A percentile compares a stretch with the other conserved stretches of the same genome.
Evolutionary conservation across 176 grass and related monocot species (phyloP).

Genomic region (Oryza meridionalis): DNA sequence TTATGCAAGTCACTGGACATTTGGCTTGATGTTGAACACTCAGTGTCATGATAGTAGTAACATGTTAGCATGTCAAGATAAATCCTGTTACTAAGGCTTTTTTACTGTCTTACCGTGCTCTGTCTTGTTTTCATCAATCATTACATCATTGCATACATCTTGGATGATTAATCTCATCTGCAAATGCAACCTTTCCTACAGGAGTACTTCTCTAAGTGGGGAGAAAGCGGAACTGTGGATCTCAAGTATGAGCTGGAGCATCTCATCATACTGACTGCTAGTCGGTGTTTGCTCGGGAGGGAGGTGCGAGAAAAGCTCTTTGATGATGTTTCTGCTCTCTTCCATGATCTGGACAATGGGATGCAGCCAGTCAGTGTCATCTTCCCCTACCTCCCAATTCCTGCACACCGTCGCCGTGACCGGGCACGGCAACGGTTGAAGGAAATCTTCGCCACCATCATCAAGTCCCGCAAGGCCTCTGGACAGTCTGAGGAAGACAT

Average conservation of each 20-base stretch:
- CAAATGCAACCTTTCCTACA: constrained; percentile 37
- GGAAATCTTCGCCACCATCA: constrained; percentile 86
- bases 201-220: constrained; percentile 98
- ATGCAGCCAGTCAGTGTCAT: constrained; percentile 93
- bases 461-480: constrained; percentile 82
- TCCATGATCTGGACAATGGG: constrained; percentile 96
- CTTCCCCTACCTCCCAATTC: constrained; percentile 88
- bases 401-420: constrained; percentile 77
- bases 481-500: constrained; percentile 86
- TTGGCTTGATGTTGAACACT: not conserved
- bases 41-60: too few relatives aligned
- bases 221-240: constrained; percentile 91
- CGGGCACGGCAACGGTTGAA: constrained; percentile 75
- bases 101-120: not conserved
- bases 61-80: not conserved
- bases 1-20: not conserved
- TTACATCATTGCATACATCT: not conserved
- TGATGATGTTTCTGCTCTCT: constrained; percentile 93
- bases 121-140: not conserved
- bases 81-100: not conserved
- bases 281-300: constrained; percentile 86
- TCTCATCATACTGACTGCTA: constrained; percentile 97
- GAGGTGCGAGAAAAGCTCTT: constrained; percentile 97
- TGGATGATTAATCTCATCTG: constrained; percentile 22
- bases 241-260: constrained; percentile 95